Base-by-base conservation (phyloP, 208 protist species). In the Phytomonas francai region DNA sequence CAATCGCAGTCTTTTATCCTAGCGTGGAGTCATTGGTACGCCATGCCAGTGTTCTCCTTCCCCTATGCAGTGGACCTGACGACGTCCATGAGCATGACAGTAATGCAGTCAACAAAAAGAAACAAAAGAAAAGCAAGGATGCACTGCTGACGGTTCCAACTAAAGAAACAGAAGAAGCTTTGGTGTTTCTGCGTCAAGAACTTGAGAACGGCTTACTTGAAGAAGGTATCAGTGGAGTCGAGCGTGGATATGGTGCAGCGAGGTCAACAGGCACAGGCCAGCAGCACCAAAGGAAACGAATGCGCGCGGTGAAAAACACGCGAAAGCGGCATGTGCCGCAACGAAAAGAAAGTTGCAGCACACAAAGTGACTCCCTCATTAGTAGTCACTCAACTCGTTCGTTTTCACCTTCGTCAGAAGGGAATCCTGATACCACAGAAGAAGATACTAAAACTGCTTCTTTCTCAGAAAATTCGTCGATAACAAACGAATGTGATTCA, bases 171-270 rank as follows among this genome's bases (percentile, higher is more conserved):
- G 39, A 49, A 49, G 39, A 49, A 19, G 67, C 67, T 19, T 28
- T 77, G 0, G 66, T 49, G 51, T 77, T 65, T 42, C 34, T 77
- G 25, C 62, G 65, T 9, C 36, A 59, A n/a, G 67, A 70, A 59
- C 49, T 71, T 16, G 72, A 72, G 36, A 63, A 29, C 25, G 63
- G 58, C 0, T 16, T 77, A 9, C 60, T 71, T 25, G 61, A 63
- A 27, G 62, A 39, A 27, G 51, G 27, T 31, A 57, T 27, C 19
- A 36, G 63, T 28, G 25, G 34, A 0, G 68, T 69, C 28, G 56
- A 25, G 36, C 8, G 62, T 25, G 33, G 30, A 19, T 28, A n/a
- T 29, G 6, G 34, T 49, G 36, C 14, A 4, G 45, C 16, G 51
- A 29, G 2, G 60, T 56, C 22, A 56, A 45, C 60, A 16, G 30